Evolutionary conservation across 2,329 filamentous ascomycete genomes (phyloP), one percentile per base, ranked within the genome.

Genomic region (Diaporthe longicolla): DNA sequence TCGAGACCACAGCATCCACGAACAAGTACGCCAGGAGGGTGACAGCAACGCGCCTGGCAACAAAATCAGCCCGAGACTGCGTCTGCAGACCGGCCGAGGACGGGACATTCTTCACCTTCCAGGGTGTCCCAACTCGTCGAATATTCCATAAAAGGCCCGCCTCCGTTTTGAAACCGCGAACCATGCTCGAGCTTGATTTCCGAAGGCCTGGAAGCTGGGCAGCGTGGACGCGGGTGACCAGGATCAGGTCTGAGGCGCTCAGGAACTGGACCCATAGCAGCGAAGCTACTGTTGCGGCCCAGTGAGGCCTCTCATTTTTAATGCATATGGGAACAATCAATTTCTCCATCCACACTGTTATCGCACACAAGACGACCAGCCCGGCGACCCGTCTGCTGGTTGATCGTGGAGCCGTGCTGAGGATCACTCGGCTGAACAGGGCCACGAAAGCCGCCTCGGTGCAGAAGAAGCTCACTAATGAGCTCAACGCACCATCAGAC

Each of bases 231-330:
- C 58, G 58, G 37, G 26, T 19, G 10, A 65, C 45, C 48, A 65
- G 19, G 17, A 26, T 11, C 7, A 72, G 70, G 17, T 72, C 70
- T 8, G 70, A 72, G 35, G 50, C 70, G 70, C 58, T 66, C 26
- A 66, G 50, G 5, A 72, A 48, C 50, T 72, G 70, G 58, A 72
- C 58, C 70, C 48, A 66, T 4, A 72, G 58, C 35, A 72, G 70
- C 35, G 70, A 66, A 35, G 58, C 70, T 21, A 26, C 48, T n/a
- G 35, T 48, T 29, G 59, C 70, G 19, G 70, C 70, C 70, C 70
- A 72, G 37, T 72, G 70, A 24, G 59, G 70, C 35, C 58, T 45
- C 32, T 21, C 37, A 6, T 45, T 57, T 13, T 11, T 21, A 8
- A 72, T 26, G 15, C 26, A 72, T 3, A 57, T 1, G 4, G 48